These are phyloP conservation scores for Chlamydomonas sp. DNA, from an alignment of 139 green algal species.

Conservation along the genomic window DNA sequence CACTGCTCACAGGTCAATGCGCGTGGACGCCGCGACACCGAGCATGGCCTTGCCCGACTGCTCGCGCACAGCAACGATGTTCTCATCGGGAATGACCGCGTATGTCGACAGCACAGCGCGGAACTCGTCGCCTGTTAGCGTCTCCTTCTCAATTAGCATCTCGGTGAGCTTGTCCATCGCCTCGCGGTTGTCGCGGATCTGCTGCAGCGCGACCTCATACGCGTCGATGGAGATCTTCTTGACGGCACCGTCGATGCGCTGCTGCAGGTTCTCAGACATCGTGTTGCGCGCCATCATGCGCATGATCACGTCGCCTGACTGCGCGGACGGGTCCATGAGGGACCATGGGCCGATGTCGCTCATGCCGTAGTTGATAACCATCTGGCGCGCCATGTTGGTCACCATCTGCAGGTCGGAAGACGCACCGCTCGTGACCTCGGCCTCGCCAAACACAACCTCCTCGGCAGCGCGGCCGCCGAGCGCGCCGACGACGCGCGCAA, in stretches of 20 bases:
- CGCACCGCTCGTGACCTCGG: constrained; percentile 92
- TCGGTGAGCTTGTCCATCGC: constrained; percentile 92
- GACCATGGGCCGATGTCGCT: constrained; percentile 93
- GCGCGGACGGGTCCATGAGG: constrained; percentile 78
- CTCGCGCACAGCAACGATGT: constrained; percentile 43
- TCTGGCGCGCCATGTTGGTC: constrained; percentile 81
- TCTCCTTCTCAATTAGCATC: constrained; percentile 93
- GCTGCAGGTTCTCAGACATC: constrained; percentile 92
- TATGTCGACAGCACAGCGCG: constrained; percentile 77
- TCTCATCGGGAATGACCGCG: constrained; percentile 80
- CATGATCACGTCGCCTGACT: constrained; percentile 38
- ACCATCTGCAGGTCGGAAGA: constrained; percentile 54
- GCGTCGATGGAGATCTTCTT: constrained; percentile 48
- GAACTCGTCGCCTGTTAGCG: constrained; percentile 86
- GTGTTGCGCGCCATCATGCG: constrained; percentile 87
- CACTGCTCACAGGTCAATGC: no score
- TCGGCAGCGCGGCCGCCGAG: constrained; percentile 94
- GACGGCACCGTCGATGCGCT: constrained; percentile 84
- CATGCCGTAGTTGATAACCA: constrained; percentile 99
- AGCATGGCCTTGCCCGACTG: not conserved
- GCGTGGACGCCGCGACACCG: no score
- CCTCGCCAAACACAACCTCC: constrained; percentile 94
- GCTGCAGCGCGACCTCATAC: constrained; percentile 53
- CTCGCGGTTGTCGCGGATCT: constrained; percentile 83
- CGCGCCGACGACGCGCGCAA: constrained; percentile 91